phyloP scores from a whole-genome alignment of 2,329 filamentous ascomycete species.

The Talaromyces islandicus region DNA sequence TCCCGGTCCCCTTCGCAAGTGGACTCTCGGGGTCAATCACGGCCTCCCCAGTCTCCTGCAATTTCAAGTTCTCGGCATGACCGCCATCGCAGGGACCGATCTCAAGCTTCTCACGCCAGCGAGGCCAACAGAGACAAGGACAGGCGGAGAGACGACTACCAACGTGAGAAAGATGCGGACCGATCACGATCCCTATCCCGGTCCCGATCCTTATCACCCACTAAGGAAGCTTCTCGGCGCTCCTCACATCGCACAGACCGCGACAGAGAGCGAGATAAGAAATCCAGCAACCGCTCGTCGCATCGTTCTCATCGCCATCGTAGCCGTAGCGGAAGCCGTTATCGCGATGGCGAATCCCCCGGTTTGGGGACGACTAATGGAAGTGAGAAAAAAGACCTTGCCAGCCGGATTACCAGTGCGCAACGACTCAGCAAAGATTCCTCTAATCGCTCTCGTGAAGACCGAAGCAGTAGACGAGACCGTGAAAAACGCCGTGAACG shows the following conservation, averaged over 20 bases:
- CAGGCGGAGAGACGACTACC: slow-evolving; percentile 18
- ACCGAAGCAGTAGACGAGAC: slow-evolving; percentile 21
- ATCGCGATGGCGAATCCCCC: slow-evolving; percentile 29
- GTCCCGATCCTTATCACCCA: slow-evolving; percentile 62
- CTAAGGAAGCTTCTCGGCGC: slow-evolving; percentile 53
- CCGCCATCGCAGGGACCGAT: slow-evolving; percentile 45
- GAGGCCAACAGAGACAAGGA: slow-evolving; percentile 24
- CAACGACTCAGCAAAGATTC: slow-evolving; percentile 20
- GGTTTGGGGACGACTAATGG: slow-evolving; percentile 18
- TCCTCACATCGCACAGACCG: slow-evolving; percentile 57
- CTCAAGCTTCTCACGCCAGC: slow-evolving; percentile 25
- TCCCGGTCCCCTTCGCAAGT: slow-evolving; percentile 29
- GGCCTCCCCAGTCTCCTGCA: slow-evolving; percentile 23
- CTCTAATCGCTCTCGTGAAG: slow-evolving; percentile 21
- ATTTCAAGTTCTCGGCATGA: slow-evolving; percentile 10
- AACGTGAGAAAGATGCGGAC: slow-evolving; percentile 41
- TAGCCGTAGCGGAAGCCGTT: slow-evolving; percentile 26
- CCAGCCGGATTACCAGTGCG: slow-evolving; percentile 20
- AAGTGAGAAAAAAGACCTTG: slow-evolving; percentile 18
- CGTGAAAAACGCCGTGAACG: slow-evolving; percentile 14
- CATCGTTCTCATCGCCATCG: slow-evolving; percentile 42
- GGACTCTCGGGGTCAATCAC: slow-evolving; percentile 21
- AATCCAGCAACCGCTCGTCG: slow-evolving; percentile 15
- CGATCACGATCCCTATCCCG: slow-evolving; percentile 56
- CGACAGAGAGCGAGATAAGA: slow-evolving; percentile 44